Base-by-base conservation (phyloP, 2,329 filamentous ascomycete species). In the Mollisiaceae sp. region DNA sequence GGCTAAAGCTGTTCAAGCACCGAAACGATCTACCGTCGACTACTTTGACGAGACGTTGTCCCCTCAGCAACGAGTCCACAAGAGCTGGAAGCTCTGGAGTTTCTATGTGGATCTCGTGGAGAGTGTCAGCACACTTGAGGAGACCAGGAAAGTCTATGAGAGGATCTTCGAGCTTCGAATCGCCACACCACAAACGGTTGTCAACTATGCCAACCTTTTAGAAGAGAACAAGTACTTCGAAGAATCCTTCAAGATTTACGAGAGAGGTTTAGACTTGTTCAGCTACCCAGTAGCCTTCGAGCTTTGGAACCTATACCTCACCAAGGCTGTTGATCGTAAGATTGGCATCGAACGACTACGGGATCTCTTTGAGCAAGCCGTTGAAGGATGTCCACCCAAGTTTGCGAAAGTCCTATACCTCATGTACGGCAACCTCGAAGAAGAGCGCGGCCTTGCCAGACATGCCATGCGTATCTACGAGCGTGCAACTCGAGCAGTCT, bases 391-490 rank as follows among this genome's bases (percentile, higher is more conserved):
- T 70, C 95, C 95, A 4, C 92, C 94, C 0, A 96, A 94, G 72
- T 99, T 99, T 75, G 95, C 95, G 69, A 98, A 98, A 80, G 89
- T 93, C 0, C 85, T 99, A 6, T 99, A 97, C 77, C 86, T 99
- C 68, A 98, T 99, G 95, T 99, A 99, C 78, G 95, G 95, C 69
- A 95, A 96, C 71, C 82, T 99, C 35, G 95, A 99, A 78, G 95
- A 99, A 79, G 95, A 99, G 74, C 87, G 95, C 41, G 95, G 95
- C 1, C 87, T 99, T 18, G 94, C 95, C 12, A 87, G 96, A 59
- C 94, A 98, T 77, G 96, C 96, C 1, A 99, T 99, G 95, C 91
- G 95, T 66, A 99, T 99, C 72, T 99, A 99, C 79, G 96, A 99
- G 80, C 91, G 95, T 65, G 95, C 95, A 8, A 99, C 95, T 5